Conservation (phyloP, 108 stramenopile species). For the Mayamaea pseudoterrestris region DNA sequence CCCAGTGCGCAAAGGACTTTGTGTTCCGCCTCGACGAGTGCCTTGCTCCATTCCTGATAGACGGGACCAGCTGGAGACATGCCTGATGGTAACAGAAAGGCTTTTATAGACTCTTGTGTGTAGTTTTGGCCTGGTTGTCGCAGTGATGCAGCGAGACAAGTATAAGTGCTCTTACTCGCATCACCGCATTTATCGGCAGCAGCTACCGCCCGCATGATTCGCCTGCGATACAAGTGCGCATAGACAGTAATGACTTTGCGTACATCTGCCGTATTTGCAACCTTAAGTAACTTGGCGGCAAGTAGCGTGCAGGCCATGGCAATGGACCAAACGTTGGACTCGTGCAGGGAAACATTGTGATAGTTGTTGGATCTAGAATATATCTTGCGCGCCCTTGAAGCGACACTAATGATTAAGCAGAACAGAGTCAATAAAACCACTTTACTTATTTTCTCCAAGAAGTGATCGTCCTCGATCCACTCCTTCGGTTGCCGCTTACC, state of each 20-base stretch:
- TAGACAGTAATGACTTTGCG: constrained; percentile 40
- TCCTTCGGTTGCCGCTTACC: too few relatives aligned
- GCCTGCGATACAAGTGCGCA: constrained; percentile 46
- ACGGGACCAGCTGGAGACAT: constrained; percentile 23
- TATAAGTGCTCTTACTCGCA: constrained; percentile 3
- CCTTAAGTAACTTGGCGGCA: constrained; percentile 60
- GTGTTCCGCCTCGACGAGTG: constrained; percentile 34
- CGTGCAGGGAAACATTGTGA: constrained; percentile 37
- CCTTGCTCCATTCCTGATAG: constrained; percentile 52
- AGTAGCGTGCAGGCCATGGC: constrained; percentile 53
- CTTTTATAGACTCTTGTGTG: background rate
- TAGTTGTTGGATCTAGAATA: too few relatives aligned
- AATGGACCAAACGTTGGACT: constrained; percentile 55
- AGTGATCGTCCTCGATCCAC: too few relatives aligned
- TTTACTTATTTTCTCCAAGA: too few relatives aligned
- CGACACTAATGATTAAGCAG: too few relatives aligned
- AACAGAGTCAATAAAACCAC: too few relatives aligned
- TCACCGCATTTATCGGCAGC: too few relatives aligned
- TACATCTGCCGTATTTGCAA: constrained; percentile 14
- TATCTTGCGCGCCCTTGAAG: too few relatives aligned
- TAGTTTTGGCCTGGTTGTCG: too few relatives aligned
- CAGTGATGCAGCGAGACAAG: too few relatives aligned
- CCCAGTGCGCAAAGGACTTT: constrained; percentile 51
- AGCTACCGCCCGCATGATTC: constrained; percentile 9
- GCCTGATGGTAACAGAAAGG: background rate